A percentile compares a stretch with the other conserved stretches of the same genome.
phyloP scores from a whole-genome alignment of 2,329 filamentous ascomycete genomes.

The Dendrostoma leiphaemia region DNA sequence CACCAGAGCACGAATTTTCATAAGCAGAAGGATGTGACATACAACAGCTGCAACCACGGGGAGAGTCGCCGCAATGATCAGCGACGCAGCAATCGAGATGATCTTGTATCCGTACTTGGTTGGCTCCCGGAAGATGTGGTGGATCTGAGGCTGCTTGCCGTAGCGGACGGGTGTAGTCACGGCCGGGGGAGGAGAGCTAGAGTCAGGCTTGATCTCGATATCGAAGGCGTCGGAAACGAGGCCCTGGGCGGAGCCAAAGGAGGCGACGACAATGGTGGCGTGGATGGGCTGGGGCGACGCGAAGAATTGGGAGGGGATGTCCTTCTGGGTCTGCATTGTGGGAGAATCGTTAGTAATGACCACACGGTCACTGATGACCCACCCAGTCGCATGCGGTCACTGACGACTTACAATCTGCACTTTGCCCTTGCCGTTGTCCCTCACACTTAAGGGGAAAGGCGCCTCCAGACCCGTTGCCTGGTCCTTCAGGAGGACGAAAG shows the following conservation, averaged over 20 bases:
- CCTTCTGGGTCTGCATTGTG: conserved; percentile 70
- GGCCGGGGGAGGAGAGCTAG: conserved; percentile 55
- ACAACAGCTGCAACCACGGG: conserved; percentile 71
- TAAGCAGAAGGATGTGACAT: conserved; percentile 32
- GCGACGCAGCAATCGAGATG: conserved; percentile 71
- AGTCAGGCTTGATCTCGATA: conserved; percentile 63
- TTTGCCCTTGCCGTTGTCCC: conserved; percentile 83
- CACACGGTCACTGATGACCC: neutral
- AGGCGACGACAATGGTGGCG: conserved; percentile 81
- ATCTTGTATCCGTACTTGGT: conserved; percentile 77
- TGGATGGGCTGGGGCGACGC: conserved; percentile 64
- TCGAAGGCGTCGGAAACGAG: conserved; percentile 72
- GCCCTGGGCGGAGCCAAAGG: conserved; percentile 72
- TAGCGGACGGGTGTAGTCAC: conserved; percentile 76
- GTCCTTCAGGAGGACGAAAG: conserved; percentile 82
- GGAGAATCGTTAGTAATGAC: conserved; percentile 25
- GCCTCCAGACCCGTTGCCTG: conserved; percentile 74
- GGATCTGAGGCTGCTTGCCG: conserved; percentile 78
- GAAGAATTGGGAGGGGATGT: conserved; percentile 82
- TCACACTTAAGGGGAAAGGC: conserved; percentile 79
- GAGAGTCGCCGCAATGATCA: conserved; percentile 70
- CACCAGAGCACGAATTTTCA: neutral
- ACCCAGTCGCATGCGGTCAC: conserved; percentile 1
- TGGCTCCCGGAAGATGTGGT: conserved; percentile 84
- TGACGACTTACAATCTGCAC: conserved; percentile 75